phyloP scores from a whole-genome alignment of 2,329 filamentous ascomycete species.

The Paramyrothecium roridum region DNA sequence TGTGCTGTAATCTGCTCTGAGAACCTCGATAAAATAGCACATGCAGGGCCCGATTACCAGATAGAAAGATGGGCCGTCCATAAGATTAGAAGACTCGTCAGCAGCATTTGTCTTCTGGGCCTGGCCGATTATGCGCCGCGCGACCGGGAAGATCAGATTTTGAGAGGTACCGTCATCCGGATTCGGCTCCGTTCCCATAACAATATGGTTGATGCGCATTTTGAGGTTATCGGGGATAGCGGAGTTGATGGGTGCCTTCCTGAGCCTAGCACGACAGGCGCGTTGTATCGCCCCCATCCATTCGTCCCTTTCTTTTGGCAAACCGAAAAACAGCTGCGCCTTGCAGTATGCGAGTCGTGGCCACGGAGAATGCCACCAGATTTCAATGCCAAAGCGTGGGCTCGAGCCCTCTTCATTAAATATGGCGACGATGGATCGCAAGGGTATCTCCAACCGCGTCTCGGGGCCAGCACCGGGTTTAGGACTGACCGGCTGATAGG shows the following conservation, averaged over 20 bases:
- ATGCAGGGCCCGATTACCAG: slow-evolving; percentile 51
- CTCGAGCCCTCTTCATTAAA: slow-evolving; percentile 49
- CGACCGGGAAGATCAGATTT: slow-evolving; percentile 48
- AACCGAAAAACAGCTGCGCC: slow-evolving; percentile 45
- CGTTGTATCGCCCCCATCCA: slow-evolving; percentile 45
- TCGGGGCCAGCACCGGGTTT: slow-evolving; percentile 28
- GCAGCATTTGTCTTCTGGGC: slow-evolving; percentile 35
- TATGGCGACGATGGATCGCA: slow-evolving; percentile 48
- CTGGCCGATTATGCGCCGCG: slow-evolving; percentile 41
- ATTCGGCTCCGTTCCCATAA: slow-evolving; percentile 40
- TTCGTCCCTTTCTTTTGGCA: slow-evolving; percentile 46
- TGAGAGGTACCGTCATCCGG: slow-evolving; percentile 20
- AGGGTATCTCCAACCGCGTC: slow-evolving; percentile 42
- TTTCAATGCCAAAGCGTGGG: slow-evolving; percentile 49
- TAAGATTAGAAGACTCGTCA: slow-evolving; percentile 41
- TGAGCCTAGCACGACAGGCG: slow-evolving; percentile 34
- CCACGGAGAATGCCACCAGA: slow-evolving; percentile 51
- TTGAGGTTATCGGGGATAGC: slow-evolving; percentile 45
- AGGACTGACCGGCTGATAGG: slow-evolving; percentile 17
- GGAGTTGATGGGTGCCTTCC: slow-evolving; percentile 28
- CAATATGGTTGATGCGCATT: slow-evolving; percentile 40
- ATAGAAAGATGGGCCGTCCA: slow-evolving; percentile 51
- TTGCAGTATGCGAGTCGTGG: slow-evolving; percentile 43
- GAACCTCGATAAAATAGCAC: slow-evolving; percentile 49
- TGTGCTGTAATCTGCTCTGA: slow-evolving; percentile 38